Evolutionary conservation across 805 yeast species (phyloP).

Genomic region (Metschnikowia vanudenii): DNA sequence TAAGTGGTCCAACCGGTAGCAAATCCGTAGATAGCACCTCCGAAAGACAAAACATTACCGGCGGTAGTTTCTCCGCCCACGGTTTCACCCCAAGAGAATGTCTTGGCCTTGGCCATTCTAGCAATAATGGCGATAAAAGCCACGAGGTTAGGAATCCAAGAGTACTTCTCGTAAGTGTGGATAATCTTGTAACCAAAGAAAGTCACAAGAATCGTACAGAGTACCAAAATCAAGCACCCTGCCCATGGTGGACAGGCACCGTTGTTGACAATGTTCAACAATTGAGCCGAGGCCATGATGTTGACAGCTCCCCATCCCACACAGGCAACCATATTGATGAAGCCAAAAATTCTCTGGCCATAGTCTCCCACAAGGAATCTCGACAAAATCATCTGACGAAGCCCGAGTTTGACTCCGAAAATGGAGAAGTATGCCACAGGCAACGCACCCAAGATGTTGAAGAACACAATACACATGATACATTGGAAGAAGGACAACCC

Average conservation of each 20-base stretch:
- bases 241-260: conserved; percentile 82
- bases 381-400: conserved; percentile 84
- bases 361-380: conserved; percentile 74
- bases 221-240: conserved; percentile 72
- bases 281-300: conserved; percentile 84
- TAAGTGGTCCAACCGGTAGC: conserved; percentile 95
- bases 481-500: conserved; percentile 74
- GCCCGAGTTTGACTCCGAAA: conserved; percentile 81
- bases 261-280: conserved; percentile 71
- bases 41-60: conserved; percentile 74
- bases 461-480: conserved; percentile 64
- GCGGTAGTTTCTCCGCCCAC: conserved; percentile 64
- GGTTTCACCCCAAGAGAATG: conserved; percentile 43
- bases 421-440: conserved; percentile 83
- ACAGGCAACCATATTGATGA: conserved; percentile 79
- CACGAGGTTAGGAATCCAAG: conserved; percentile 81
- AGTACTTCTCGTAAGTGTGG: conserved; percentile 77
- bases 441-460: conserved; percentile 66
- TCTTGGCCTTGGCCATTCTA: conserved; percentile 64
- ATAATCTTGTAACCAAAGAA: conserved; percentile 83
- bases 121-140: conserved; percentile 78
- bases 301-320: conserved; percentile 96
- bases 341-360: conserved; percentile 73
- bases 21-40: conserved; percentile 80
- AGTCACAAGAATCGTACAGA: conserved; percentile 68